Conservation (phyloP, 2,329 filamentous ascomycete genomes). For the Pyrenophora graminea region DNA sequence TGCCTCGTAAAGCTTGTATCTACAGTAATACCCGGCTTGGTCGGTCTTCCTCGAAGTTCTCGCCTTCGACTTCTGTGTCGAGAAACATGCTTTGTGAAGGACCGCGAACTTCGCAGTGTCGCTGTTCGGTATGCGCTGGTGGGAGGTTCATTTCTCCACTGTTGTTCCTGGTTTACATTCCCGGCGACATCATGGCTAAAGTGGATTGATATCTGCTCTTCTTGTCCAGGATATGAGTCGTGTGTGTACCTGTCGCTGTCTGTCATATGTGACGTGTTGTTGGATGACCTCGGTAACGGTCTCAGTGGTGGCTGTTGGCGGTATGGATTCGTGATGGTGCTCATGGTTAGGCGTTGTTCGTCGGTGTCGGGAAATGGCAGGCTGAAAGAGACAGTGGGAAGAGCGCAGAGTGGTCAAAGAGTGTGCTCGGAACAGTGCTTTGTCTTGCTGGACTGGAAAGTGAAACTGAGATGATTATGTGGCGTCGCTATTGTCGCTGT, state of each 20-base stretch:
- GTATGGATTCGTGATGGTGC: constrained; percentile 25
- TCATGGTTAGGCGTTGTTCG: constrained; percentile 22
- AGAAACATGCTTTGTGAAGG: constrained; percentile 42
- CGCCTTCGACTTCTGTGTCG: constrained; percentile 62
- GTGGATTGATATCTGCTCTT: constrained; percentile 35
- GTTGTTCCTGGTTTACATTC: constrained; percentile 2
- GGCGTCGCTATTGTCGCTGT: constrained; percentile 22
- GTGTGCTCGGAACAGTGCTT: constrained; percentile 29
- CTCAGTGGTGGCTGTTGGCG: constrained; percentile 22
- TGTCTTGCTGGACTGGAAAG: constrained; percentile 24
- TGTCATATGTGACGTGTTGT: constrained; percentile 5
- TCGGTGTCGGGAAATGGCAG: constrained; percentile 6
- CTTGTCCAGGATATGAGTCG: constrained; percentile 12
- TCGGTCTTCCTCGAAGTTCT: constrained; percentile 63
- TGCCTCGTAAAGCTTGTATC: constrained; percentile 69
- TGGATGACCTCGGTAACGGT: constrained; percentile 15
- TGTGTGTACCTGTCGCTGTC: neutral
- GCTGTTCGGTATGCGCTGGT: constrained; percentile 32
- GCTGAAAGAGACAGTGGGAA: constrained; percentile 12
- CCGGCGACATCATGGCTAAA: constrained; percentile 21
- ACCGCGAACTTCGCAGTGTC: constrained; percentile 40
- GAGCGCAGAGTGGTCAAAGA: constrained; percentile 6
- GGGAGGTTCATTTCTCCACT: constrained; percentile 34
- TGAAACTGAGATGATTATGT: constrained; percentile 38
- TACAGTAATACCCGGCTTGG: constrained; percentile 66